Evolutionary conservation across 75 land plant species (phyloP), one percentile per base, ranked within the genome.

Genomic region (Cryptomeria japonica): DNA sequence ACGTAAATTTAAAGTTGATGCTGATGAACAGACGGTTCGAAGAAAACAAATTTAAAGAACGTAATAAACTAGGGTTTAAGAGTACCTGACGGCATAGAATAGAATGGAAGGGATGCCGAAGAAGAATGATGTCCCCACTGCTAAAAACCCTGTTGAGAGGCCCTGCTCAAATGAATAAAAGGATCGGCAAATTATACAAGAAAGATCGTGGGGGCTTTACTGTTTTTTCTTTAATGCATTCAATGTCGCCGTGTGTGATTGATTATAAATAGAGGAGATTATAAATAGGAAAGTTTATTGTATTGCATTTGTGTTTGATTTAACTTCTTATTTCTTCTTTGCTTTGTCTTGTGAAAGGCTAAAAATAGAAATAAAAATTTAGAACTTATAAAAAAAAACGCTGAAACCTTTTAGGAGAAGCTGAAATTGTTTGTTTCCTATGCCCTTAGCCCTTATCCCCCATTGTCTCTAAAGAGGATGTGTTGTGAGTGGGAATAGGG

Each of bases 51-150:
- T 1, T 10, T 8, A 46, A 0, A 15, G 28, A n/a, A 46, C 3
- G 14, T 19, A 10, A 8, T 2, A 41, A 82, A 0, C 11, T 28
- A 46, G 13, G 46, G 5, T 28, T 46, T 28, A 8, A 82, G 15
- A 28, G 14, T 82, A 82, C 84, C 84, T 31, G 84, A 82, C 84
- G 84, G 49, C 51, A 82, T 82, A 82, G 84, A 82, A 42, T 46
- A 82, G 2, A 73, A 25, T 46, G 49, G 47, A 82, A 44, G 31
- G 84, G 49, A 18, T 46, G 84, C 12, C 34, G 4, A 82, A 12
- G 51, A 28, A 44, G 34, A 44, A 82, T 11, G 51, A 44, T 42
- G 5, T 46, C 84, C 83, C 51, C n/a, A 44, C 32, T 28, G 82
- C 44, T 51, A 6, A 79, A 79, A 19, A 82, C 46, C 49, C 18